phyloP scores from a whole-genome alignment of 768 basidiomycete genomes.

The Leccinum olivaceopallidum region DNA sequence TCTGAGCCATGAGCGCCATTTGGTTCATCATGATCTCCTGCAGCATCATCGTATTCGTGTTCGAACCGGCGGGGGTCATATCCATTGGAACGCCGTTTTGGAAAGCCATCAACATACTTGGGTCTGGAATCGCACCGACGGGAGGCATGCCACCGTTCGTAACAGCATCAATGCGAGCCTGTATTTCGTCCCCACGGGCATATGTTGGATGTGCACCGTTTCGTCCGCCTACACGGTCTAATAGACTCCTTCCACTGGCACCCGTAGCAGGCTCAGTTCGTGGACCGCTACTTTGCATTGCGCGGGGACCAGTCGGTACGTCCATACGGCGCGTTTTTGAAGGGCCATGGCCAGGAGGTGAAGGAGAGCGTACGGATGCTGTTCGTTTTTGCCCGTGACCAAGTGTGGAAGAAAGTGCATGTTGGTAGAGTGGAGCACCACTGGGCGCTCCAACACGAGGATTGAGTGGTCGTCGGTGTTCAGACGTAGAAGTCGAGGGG shows the following conservation, averaged over 20 bases:
- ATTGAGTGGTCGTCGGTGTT: constrained; percentile 39
- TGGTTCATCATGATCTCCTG: constrained; percentile 93
- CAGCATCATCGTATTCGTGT: constrained; percentile 65
- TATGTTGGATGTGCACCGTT: constrained; percentile 35
- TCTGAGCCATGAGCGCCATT: constrained; percentile 92
- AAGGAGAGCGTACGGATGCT: constrained; percentile 63
- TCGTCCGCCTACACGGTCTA: constrained; percentile 77
- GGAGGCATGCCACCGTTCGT: constrained; percentile 49
- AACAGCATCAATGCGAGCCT: constrained; percentile 77
- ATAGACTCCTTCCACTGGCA: constrained; percentile 57
- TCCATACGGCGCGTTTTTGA: constrained; percentile 75
- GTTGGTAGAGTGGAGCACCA: constrained; percentile 62
- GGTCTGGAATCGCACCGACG: constrained; percentile 33
- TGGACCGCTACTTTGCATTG: constrained; percentile 52
- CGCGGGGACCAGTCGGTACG: constrained; percentile 82
- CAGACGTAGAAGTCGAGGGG: constrained; percentile 15
- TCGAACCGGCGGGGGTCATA: constrained; percentile 51
- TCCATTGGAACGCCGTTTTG: constrained; percentile 47
- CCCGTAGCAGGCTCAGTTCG: constrained; percentile 18
- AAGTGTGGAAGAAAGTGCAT: constrained; percentile 67
- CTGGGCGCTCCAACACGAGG: constrained; percentile 40
- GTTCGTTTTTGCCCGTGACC: constrained; percentile 57
- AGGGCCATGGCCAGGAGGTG: constrained; percentile 62
- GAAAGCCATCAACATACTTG: constrained; percentile 46
- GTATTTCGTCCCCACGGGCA: constrained; percentile 64